Conservation (phyloP, 139 green algal genomes). For the Parachlorella kessleri region DNA sequence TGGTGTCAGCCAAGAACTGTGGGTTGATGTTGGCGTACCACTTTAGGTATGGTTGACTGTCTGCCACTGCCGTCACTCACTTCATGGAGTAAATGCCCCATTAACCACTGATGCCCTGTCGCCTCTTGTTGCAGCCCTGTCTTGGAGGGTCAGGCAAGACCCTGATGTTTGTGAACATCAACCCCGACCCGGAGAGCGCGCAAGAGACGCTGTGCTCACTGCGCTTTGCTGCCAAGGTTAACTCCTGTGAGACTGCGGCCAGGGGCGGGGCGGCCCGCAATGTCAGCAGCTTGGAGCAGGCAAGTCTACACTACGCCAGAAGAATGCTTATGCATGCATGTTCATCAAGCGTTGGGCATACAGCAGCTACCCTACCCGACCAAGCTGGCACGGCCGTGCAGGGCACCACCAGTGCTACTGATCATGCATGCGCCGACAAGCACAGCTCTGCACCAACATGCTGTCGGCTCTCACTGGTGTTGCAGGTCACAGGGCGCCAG, state of each 20-base stretch:
- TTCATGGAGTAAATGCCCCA: too few relatives aligned
- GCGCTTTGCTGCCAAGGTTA: slow-evolving; percentile 89
- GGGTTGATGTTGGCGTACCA: too few relatives aligned
- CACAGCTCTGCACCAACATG: not conserved
- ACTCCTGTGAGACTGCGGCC: slow-evolving; percentile 80
- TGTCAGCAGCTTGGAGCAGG: slow-evolving; percentile 8
- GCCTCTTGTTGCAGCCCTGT: slow-evolving; percentile 68
- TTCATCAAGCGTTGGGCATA: too few relatives aligned
- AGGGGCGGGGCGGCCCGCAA: slow-evolving; percentile 65
- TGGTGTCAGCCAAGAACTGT: too few relatives aligned
- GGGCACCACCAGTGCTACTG: not conserved
- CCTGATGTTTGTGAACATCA: slow-evolving; percentile 97
- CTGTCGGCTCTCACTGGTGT: not conserved
- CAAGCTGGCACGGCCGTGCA: too few relatives aligned
- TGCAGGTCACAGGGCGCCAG: slow-evolving; percentile 16
- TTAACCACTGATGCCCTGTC: too few relatives aligned
- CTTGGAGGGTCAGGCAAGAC: slow-evolving; percentile 90
- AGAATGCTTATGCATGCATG: not conserved
- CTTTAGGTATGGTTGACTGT: too few relatives aligned
- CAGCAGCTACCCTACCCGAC: too few relatives aligned
- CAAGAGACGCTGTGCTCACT: slow-evolving; percentile 87
- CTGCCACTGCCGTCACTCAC: too few relatives aligned
- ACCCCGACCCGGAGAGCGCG: slow-evolving; percentile 75
- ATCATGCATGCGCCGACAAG: not conserved
- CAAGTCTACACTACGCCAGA: not conserved